phyloP scores from a whole-genome alignment of 169 alveolate genomes.

The Cryptosporidium felis region DNA sequence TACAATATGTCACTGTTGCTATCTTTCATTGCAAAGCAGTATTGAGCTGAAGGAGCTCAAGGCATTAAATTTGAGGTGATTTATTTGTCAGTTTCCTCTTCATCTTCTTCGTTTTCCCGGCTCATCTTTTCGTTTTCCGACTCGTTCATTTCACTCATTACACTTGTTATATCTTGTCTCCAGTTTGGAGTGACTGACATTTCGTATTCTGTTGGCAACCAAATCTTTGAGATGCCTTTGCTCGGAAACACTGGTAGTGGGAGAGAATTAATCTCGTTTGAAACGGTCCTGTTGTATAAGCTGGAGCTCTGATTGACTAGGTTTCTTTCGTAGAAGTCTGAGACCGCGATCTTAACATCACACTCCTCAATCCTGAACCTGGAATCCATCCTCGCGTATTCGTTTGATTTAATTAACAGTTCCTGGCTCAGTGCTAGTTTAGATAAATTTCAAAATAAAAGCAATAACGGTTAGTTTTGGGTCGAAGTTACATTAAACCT shows the following conservation, averaged over 20 bases:
- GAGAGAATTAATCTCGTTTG: slow-evolving; percentile 53
- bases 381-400: slow-evolving; percentile 51
- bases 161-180: background rate
- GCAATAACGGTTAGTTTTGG: too few relatives aligned
- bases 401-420: slow-evolving; percentile 40
- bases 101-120: background rate
- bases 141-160: background rate
- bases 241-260: slow-evolving; percentile 51
- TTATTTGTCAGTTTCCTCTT: background rate
- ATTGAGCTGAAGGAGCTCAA: slow-evolving; percentile 12
- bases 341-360: slow-evolving; percentile 54
- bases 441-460: background rate
- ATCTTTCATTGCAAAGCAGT: slow-evolving; percentile 35
- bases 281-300: background rate
- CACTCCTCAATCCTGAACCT: slow-evolving; percentile 27
- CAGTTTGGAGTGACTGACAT: slow-evolving; percentile 59
- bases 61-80: background rate
- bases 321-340: slow-evolving; percentile 3
- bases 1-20: slow-evolving; percentile 58
- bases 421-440: slow-evolving; percentile 45
- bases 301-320: slow-evolving; percentile 20
- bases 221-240: slow-evolving; percentile 49
- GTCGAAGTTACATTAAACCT: too few relatives aligned
- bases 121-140: slow-evolving; percentile 6
- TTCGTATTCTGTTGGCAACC: slow-evolving; percentile 50